Percentiles rank a stretch among this genome's conserved stretches.
phyloP scores from a whole-genome alignment of 768 basidiomycete species.

The Trametes villosa region DNA sequence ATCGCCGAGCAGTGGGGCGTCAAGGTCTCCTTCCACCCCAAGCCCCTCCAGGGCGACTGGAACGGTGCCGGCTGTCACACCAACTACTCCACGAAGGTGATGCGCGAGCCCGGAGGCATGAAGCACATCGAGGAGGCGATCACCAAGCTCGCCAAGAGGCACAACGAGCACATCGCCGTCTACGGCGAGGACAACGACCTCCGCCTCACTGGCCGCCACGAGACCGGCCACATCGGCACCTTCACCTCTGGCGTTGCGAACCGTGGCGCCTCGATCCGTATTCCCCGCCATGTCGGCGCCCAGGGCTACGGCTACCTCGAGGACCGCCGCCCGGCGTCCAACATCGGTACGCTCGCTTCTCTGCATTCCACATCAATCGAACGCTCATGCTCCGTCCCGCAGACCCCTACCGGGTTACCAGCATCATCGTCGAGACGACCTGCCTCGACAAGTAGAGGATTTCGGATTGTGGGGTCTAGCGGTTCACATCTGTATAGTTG shows the following conservation, averaged over 20 bases:
- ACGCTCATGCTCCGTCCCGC: background rate
- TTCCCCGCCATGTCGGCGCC: slow-evolving; percentile 90
- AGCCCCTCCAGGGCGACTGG: slow-evolving; percentile 97
- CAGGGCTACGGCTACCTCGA: slow-evolving; percentile 96
- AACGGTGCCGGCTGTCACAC: slow-evolving; percentile 99
- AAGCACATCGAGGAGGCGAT: slow-evolving; percentile 91
- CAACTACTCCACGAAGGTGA: slow-evolving; percentile 94
- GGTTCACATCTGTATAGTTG: slow-evolving; percentile 16
- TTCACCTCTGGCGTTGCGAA: slow-evolving; percentile 97
- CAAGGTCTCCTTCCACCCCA: slow-evolving; percentile 99
- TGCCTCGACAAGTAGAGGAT: slow-evolving; percentile 58
- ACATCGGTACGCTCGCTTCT: slow-evolving; percentile 73
- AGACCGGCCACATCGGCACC: slow-evolving; percentile 90
- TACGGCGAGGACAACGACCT: slow-evolving; percentile 99
- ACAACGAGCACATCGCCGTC: slow-evolving; percentile 94
- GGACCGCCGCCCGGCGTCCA: slow-evolving; percentile 96
- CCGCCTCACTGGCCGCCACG: slow-evolving; percentile 94
- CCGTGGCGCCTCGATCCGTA: slow-evolving; percentile 96
- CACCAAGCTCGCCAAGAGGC: slow-evolving; percentile 88
- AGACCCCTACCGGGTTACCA: slow-evolving; percentile 96
- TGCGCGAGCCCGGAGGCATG: slow-evolving; percentile 95
- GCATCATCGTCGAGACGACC: slow-evolving; percentile 89
- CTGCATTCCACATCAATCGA: slow-evolving; percentile 3
- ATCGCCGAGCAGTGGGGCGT: slow-evolving; percentile 97
- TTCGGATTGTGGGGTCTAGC: slow-evolving; percentile 14